Conservation (phyloP, 2,329 filamentous ascomycete genomes). For the Graphium sp. region DNA sequence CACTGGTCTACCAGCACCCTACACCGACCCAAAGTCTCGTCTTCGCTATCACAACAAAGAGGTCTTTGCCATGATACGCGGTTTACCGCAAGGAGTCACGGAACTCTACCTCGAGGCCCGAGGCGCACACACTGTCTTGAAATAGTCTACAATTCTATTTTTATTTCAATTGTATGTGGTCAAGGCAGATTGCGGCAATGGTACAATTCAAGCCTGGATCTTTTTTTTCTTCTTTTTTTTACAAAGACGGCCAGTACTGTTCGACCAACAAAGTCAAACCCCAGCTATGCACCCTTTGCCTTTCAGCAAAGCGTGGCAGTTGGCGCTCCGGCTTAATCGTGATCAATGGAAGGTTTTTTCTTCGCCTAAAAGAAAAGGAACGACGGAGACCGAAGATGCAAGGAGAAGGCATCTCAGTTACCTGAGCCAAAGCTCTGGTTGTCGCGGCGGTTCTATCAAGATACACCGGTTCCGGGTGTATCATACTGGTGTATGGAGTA, state of each 20-base stretch:
- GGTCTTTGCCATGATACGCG: conserved; percentile 70
- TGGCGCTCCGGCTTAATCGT: conserved; percentile 99
- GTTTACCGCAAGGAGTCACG: conserved; percentile 62
- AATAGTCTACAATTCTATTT: too few species aligned
- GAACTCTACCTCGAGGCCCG: conserved; percentile 83
- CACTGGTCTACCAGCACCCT: conserved; percentile 80
- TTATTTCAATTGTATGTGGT: too few species aligned
- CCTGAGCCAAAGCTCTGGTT: conserved; percentile 30
- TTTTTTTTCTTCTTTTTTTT: background rate
- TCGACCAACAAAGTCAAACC: conserved; percentile 90
- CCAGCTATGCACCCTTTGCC: conserved; percentile 69
- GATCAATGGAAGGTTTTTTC: conserved; percentile 48
- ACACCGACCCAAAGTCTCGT: conserved; percentile 88
- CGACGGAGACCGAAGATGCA: conserved; percentile 74
- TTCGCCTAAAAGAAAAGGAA: conserved; percentile 45
- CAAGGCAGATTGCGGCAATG: too few species aligned
- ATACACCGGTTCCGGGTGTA: too few species aligned
- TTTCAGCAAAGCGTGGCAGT: conserved; percentile 70
- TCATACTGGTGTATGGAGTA: too few species aligned
- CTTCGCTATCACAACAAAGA: conserved; percentile 87
- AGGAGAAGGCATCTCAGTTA: conserved; percentile 44
- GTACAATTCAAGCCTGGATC: too few species aligned
- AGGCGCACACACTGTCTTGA: conserved; percentile 84
- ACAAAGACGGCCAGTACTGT: conserved; percentile 35
- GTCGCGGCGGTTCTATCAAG: conserved; percentile 30